Percentiles rank a stretch among this genome's conserved stretches.
Evolutionary conservation across 176 grass and related monocot species (phyloP).

Genomic region (Carex kokanica): DNA sequence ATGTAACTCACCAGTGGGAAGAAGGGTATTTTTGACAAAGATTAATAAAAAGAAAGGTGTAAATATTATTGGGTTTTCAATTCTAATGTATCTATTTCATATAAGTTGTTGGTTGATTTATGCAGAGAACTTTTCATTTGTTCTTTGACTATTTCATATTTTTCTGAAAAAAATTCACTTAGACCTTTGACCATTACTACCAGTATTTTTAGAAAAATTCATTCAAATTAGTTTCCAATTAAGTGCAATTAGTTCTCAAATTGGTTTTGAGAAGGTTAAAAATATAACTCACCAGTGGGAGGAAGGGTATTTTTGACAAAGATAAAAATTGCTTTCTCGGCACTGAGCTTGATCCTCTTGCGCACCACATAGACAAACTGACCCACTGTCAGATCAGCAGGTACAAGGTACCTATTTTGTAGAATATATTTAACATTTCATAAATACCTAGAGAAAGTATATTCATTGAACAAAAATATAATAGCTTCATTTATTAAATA

Average conservation of each 20-base stretch:
- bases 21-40: constrained; percentile 30
- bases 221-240: too few relatives aligned
- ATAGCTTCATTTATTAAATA: too few relatives aligned
- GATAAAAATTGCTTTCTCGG: constrained; percentile 28
- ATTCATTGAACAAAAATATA: too few relatives aligned
- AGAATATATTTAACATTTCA: background rate
- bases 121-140: too few relatives aligned
- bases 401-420: background rate
- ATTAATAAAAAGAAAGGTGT: background rate
- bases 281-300: constrained; percentile 5
- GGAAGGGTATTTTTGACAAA: constrained; percentile 32
- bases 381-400: constrained; percentile 24
- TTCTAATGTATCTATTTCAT: too few relatives aligned
- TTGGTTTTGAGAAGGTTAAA: background rate
- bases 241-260: too few relatives aligned
- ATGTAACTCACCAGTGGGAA: background rate
- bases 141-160: too few relatives aligned
- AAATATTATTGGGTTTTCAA: too few relatives aligned
- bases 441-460: background rate
- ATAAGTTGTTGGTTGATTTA: too few relatives aligned
- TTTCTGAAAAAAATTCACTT: too few relatives aligned
- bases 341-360: constrained; percentile 28
- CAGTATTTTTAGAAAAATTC: background rate
- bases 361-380: constrained; percentile 30
- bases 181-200: too few relatives aligned